A percentile compares a stretch with the other conserved stretches of the same genome.
Evolutionary conservation across 495 filamentous ascomycete genomes (phyloP).

Genomic region (Aspergillus ostianus): DNA sequence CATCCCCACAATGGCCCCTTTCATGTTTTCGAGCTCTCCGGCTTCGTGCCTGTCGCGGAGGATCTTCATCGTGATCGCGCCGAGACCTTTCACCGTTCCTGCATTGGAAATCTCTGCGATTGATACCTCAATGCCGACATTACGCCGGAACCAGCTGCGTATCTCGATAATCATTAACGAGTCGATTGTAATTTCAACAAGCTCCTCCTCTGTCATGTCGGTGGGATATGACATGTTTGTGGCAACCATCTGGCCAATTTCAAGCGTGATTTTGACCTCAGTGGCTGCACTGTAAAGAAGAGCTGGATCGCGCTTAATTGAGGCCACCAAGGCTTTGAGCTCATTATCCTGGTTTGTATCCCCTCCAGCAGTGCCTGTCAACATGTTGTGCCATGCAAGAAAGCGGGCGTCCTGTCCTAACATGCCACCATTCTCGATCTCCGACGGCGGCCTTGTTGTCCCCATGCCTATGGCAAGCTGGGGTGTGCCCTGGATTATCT

Average conservation of each 20-base stretch:
- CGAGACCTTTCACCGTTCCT: constrained; percentile 5
- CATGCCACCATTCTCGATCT: background rate
- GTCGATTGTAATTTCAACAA: constrained; percentile 33
- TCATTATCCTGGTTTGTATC: background rate
- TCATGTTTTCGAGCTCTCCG: background rate
- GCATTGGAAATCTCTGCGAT: constrained; percentile 26
- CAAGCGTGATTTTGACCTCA: constrained; percentile 13
- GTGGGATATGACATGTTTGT: constrained; percentile 27
- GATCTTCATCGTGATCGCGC: constrained; percentile 1
- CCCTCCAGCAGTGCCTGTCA: background rate
- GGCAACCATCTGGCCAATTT: constrained; percentile 11
- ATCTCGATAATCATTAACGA: constrained; percentile 42
- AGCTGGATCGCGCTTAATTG: constrained; percentile 2
- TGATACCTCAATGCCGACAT: constrained; percentile 26
- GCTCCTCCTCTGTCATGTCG: constrained; percentile 17
- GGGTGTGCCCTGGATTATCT: background rate
- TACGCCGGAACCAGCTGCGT: constrained; percentile 33
- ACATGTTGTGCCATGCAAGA: background rate
- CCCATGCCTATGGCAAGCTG: background rate
- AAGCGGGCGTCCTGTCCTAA: background rate
- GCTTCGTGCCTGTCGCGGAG: background rate
- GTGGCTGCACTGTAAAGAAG: background rate
- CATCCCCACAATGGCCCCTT: background rate
- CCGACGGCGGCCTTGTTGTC: background rate
- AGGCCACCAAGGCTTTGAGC: background rate